Evolutionary conservation across 2,329 filamentous ascomycete species (phyloP), one percentile per base, ranked within the genome.

Genomic region (Sporothrix humicola): DNA sequence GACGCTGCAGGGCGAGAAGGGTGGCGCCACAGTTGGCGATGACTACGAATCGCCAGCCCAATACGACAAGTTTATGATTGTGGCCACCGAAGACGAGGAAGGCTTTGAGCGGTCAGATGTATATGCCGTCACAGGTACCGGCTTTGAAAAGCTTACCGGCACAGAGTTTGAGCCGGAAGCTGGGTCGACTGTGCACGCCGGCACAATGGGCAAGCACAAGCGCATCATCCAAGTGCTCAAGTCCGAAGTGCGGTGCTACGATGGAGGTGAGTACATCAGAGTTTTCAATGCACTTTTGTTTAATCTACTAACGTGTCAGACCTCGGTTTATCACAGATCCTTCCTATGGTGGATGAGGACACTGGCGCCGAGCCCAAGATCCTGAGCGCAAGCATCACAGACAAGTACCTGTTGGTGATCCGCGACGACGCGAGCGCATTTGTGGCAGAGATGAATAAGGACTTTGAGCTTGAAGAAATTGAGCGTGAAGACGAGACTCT

Each of bases 131-230:
- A 92, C 91, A n/a, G 89, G 88, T 0, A 89, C 90, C 44, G 90
- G 90, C 2, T 90, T 97, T 74, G 91, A 94, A 79, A 89, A 92
- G 54, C 86, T 95, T 8, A 89, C 89, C 50, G 93, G 92, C 54
- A 94, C 94, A 0, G 96, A 99, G 79, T 98, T 98, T 79, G 97
- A 99, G 75, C 90, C 92, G 3, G 93, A 93, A 63, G 93, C 95
- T 75, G 96, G 95, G 37, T 89, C 91, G 46, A 98, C 96, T 0
- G 87, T 98, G 65, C 92, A 97, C 77, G 92, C 96, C 20, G 93
- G 93, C 17, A 92, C 92, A 0, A 89, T 99, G 81, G 92, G 92
- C n/a, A 89, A 89, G 70, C 90, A 93, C 74, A 93, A 89, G 79
- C 90, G 94, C 74, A 91, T 98, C 48, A 91, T 98, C 17, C 96